Evolutionary conservation across 495 filamentous ascomycete species (phyloP).

Genomic region (Tuber microsphaerosporum): DNA sequence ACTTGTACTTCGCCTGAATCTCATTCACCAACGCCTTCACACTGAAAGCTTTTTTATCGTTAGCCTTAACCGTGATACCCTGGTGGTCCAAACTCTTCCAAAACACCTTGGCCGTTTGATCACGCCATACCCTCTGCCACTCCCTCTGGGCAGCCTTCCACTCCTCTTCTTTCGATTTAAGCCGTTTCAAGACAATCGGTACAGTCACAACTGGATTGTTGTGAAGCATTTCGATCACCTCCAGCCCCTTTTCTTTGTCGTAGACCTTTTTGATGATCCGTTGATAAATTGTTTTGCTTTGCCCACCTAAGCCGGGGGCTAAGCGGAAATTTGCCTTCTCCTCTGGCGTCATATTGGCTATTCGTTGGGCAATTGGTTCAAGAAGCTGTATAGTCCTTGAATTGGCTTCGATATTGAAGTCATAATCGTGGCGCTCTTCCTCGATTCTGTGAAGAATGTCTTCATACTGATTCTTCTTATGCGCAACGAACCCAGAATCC

Average conservation of each 20-base stretch:
- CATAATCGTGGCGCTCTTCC: constrained; percentile 97
- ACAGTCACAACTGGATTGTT: constrained; percentile 71
- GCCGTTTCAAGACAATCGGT: constrained; percentile 72
- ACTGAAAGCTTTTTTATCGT: constrained; percentile 82
- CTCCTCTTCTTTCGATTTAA: constrained; percentile 91
- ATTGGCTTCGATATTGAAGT: constrained; percentile 94
- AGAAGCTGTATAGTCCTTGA: constrained; percentile 87
- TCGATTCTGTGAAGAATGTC: constrained; percentile 92
- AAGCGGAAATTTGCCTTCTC: constrained; percentile 69
- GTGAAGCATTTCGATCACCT: constrained; percentile 77
- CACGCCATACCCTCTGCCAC: constrained; percentile 98
- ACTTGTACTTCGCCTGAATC: constrained; percentile 80
- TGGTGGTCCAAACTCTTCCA: constrained; percentile 95
- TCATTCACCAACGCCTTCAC: constrained; percentile 77
- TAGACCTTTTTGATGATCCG: constrained; percentile 99
- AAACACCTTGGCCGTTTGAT: constrained; percentile 83
- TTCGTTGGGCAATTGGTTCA: constrained; percentile 84
- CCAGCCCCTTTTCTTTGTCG: constrained; percentile 69
- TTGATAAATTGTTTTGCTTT: constrained; percentile 92
- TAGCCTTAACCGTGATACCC: constrained; percentile 71
- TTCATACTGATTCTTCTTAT: constrained; percentile 90
- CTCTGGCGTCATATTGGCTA: constrained; percentile 62
- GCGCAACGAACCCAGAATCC: constrained; percentile 95
- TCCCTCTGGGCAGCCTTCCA: constrained; percentile 94
- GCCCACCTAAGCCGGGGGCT: constrained; percentile 75